Base-by-base conservation (phyloP, 306 rosid species). In the Vicia villosa region DNA sequence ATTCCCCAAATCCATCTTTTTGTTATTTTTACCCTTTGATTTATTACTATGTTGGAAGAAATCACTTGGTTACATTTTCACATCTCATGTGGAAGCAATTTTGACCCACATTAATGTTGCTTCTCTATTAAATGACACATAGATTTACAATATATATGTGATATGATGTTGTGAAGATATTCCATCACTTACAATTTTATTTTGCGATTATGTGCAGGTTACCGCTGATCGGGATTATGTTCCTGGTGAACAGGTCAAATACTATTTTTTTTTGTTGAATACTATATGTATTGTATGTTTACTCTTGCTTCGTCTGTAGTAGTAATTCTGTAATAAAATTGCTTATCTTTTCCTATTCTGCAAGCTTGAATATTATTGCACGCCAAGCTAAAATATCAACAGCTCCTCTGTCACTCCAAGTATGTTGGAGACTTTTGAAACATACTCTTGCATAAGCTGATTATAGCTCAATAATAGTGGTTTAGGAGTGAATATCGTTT, bases 201-300 rank as follows among this genome's bases (percentile, higher is more conserved):
- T 67, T 56, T 80, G 72, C 56, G 50, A 41, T 57, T 69, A 49
- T 77, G 40, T 77, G 76, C 79, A 91, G 94, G 92, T 91, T 38
- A 47, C 63, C 26, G 93, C 93, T 77, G 89, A 85, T 79, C 80
- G 88, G 21, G 76, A 82, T 72, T 91, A 83, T 91, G 62, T 70
- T 55, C 85, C 85, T 28, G 91, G 91, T 65, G 96, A 91, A 46
- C 80, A 91, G 91, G 97, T 88, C 30, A 75, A 83, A 45, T 55
- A 57, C 30, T 50, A 49, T 68, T 66, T 68, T n/a, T n/a, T n/a
- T 66, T 78, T 8, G 62, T 32, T 24, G 20, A 68, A 37, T 43
- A 20, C 36, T 79, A 73, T 60, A 60, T 16, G 17, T 10, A 34
- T 24, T 17, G 54, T 36, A 9, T 57, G 42, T 8, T n/a, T 41